Evolutionary conservation across 768 basidiomycete genomes (phyloP), one percentile per base, ranked within the genome.

Genomic region (Leccinum variicolor): DNA sequence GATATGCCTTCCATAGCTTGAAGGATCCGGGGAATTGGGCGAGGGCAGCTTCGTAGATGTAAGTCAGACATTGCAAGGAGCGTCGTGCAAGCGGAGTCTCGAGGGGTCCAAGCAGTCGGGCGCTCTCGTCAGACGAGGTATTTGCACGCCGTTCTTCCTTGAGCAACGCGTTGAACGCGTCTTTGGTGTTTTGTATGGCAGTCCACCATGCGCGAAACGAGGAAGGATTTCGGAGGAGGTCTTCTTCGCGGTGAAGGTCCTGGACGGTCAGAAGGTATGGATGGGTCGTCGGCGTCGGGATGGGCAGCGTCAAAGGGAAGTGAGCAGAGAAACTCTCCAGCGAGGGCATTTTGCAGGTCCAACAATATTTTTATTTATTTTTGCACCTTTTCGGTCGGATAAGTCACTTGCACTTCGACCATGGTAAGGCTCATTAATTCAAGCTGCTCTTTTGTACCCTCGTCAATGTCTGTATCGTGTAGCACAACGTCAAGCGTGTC

Each of bases 1-100:
- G 78, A 73, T 99, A 99, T 0, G 91, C 83, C 69, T 93, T 94
- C 97, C 97, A 98, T 53, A 98, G 75, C 72, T 97, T 94, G 84
- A 93, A 98, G 2, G 89, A 92, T 11, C 82, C 84, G 1, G 95
- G 89, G 66, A 98, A 97, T 61, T 94, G 83, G 4, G 75, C 80
- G 23, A 99, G 81, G 0, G 96, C 96, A 19, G 92, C 79, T 74
- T 99, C 97, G 69, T 97, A 98, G n/a, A 97, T 81, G 72, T 91
- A 94, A 3, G 89, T 89, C 31, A 96, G 76, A 50, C 88, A 85
- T 64, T 97, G 93, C 7, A 98, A 76, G 26, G 86, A 86, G 46
- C 85, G 79, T 60, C 94, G 82, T 47, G 89, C 82, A 21, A 81
- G 80, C 6, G 86, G 81, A 4, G 89, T 84, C 17, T 90, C 82